These are phyloP conservation scores for Phaffia rhodozyma DNA, from an alignment of 1,284 basidiomycete species.

Conservation along the genomic window DNA sequence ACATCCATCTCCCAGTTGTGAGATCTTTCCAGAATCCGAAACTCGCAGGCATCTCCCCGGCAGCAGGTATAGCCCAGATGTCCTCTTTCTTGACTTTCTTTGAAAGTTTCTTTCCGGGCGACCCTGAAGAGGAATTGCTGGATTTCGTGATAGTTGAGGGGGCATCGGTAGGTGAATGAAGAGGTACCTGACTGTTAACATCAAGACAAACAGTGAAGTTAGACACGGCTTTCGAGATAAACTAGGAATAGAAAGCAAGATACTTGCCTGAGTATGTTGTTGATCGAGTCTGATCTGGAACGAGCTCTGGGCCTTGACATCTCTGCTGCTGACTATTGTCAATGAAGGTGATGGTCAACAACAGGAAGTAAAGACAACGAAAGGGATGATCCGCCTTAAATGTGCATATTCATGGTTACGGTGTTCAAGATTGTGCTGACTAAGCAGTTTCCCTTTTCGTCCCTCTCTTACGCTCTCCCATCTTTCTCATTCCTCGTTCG, in stretches of 20 bases:
- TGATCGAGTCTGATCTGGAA: conserved; percentile 4
- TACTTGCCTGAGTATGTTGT: conserved; percentile 2
- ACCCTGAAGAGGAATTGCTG: background rate
- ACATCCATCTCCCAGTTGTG: conserved; percentile 53
- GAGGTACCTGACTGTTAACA: background rate
- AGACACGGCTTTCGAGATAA: no score
- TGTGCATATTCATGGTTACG: no score
- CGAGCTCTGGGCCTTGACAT: background rate
- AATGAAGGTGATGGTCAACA: no score
- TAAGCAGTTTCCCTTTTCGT: no score
- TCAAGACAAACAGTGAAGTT: background rate
- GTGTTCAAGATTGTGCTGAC: no score
- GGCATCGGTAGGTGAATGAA: background rate
- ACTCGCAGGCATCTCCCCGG: conserved; percentile 25
- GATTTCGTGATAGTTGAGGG: background rate
- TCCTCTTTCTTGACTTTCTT: background rate
- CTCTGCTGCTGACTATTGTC: no score
- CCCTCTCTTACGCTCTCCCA: no score
- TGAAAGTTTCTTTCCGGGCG: background rate
- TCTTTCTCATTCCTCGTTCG: no score
- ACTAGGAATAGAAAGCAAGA: background rate
- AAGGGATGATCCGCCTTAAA: no score
- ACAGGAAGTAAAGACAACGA: no score
- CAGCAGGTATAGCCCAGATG: conserved; percentile 6
- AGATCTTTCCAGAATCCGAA: conserved; percentile 42